These are phyloP conservation scores for Lotmaria passim DNA, from an alignment of 208 protist species.

Conservation along the genomic window DNA sequence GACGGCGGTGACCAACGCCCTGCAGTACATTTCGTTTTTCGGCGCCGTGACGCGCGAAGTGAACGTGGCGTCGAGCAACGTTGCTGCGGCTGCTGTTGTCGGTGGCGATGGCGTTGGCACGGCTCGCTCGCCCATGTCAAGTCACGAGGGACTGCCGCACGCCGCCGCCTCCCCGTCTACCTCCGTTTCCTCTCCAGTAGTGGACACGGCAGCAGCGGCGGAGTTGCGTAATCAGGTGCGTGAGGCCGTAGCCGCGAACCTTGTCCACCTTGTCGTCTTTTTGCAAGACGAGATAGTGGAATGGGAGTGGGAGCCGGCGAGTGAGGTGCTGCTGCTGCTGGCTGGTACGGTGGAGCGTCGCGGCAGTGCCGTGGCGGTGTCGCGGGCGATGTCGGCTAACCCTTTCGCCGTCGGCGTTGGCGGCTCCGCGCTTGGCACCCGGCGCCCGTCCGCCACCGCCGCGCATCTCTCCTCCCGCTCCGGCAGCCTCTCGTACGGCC, in stretches of 20 bases:
- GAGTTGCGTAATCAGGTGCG: conserved; percentile 25
- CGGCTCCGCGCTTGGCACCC: conserved; percentile 1
- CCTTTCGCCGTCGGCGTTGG: not conserved
- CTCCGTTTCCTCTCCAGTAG: not conserved
- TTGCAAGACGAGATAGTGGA: conserved; percentile 64
- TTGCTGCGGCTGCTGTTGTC: not conserved
- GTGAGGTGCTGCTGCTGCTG: conserved; percentile 69
- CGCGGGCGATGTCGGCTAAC: conserved; percentile 1
- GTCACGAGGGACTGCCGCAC: not conserved
- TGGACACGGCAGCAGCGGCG: not conserved
- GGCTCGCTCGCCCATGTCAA: not conserved
- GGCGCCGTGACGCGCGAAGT: conserved; percentile 30
- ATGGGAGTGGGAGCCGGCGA: conserved; percentile 65
- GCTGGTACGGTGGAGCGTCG: conserved; percentile 42
- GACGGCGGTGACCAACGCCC: conserved; percentile 26
- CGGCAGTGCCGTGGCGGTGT: conserved; percentile 23
- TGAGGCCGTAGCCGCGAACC: conserved; percentile 2
- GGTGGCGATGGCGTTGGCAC: not conserved
- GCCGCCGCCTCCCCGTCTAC: not conserved
- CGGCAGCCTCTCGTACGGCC: conserved; percentile 16
- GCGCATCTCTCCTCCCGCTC: conserved; percentile 1
- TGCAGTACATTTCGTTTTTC: conserved; percentile 50
- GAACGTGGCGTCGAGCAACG: not conserved
- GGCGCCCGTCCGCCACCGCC: not conserved
- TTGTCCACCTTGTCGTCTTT: conserved; percentile 30